Conservation (phyloP, 305 asterid genomes). For the Rubia peregrina region DNA sequence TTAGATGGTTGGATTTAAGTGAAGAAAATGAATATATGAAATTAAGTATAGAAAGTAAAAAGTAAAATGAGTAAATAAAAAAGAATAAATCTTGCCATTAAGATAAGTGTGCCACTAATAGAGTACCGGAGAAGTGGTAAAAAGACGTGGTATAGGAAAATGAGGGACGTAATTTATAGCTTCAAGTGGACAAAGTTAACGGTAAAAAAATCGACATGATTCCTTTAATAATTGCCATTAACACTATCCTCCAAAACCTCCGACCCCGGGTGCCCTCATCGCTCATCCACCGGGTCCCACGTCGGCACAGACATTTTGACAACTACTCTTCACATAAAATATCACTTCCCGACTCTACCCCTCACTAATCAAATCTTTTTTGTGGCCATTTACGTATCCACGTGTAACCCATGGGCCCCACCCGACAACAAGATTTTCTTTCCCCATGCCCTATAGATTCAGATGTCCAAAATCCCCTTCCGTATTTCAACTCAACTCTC, state of each 20-base stretch:
- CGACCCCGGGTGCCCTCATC: background rate
- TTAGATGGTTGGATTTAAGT: too few relatives aligned
- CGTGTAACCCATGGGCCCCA: conserved; percentile 38
- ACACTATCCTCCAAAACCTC: background rate
- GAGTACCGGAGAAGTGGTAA: too few relatives aligned
- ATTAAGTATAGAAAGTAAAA: too few relatives aligned
- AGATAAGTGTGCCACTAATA: too few relatives aligned
- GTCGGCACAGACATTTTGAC: conserved; percentile 68
- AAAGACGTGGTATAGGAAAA: too few relatives aligned
- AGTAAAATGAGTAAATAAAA: too few relatives aligned
- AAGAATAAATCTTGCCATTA: too few relatives aligned
- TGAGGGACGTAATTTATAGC: too few relatives aligned
- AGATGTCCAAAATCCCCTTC: conserved; percentile 20
- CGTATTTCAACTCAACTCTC: conserved; percentile 13
- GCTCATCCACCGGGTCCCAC: conserved; percentile 34
- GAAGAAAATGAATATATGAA: too few relatives aligned
- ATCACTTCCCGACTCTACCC: conserved; percentile 22
- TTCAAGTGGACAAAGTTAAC: too few relatives aligned
- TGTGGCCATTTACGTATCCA: conserved; percentile 45
- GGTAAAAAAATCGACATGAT: too few relatives aligned
- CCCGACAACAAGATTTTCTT: conserved; percentile 31
- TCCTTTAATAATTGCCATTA: background rate
- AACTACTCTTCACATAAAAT: conserved; percentile 45
- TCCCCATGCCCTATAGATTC: conserved; percentile 25
- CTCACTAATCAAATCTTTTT: conserved; percentile 36